These are phyloP conservation scores for Lasiosphaeria ovina DNA, from an alignment of 495 filamentous ascomycete species.

Conservation along the genomic window DNA sequence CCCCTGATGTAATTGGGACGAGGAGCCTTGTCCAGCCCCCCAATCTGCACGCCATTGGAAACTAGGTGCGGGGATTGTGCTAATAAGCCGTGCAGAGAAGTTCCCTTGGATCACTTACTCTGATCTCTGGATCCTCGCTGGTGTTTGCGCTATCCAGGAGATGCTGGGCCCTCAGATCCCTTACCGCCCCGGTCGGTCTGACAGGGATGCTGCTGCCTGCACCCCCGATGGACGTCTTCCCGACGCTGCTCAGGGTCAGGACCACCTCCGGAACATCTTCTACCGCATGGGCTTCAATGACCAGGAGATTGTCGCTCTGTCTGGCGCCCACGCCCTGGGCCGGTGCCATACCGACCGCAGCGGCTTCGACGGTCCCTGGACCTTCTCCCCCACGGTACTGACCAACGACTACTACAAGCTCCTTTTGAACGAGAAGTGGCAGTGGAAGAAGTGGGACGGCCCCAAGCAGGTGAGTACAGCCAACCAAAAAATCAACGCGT, in stretches of 20 bases:
- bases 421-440: slow-evolving; percentile 89
- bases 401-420: slow-evolving; percentile 94
- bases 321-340: slow-evolving; percentile 88
- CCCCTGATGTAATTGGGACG: background rate
- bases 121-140: slow-evolving; percentile 92
- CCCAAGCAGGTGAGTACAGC: slow-evolving; percentile 52
- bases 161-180: slow-evolving; percentile 87
- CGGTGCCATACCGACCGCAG: slow-evolving; percentile 87
- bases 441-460: slow-evolving; percentile 89
- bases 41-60: background rate
- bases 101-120: slow-evolving; percentile 96
- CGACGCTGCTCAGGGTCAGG: slow-evolving; percentile 74
- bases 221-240: slow-evolving; percentile 96
- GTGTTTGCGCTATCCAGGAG: slow-evolving; percentile 87
- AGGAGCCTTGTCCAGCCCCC: background rate
- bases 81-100: slow-evolving; percentile 48
- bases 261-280: slow-evolving; percentile 91
- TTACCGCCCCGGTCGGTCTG: slow-evolving; percentile 83
- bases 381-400: slow-evolving; percentile 89
- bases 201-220: slow-evolving; percentile 80
- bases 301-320: slow-evolving; percentile 89
- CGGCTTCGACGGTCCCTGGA: slow-evolving; percentile 92
- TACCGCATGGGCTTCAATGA: slow-evolving; percentile 98
- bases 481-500: background rate
- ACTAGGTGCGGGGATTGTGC: background rate